A percentile compares a stretch with the other conserved stretches of the same genome.
Conservation (phyloP, 1,284 basidiomycete species). For the Cerrena zonata region DNA sequence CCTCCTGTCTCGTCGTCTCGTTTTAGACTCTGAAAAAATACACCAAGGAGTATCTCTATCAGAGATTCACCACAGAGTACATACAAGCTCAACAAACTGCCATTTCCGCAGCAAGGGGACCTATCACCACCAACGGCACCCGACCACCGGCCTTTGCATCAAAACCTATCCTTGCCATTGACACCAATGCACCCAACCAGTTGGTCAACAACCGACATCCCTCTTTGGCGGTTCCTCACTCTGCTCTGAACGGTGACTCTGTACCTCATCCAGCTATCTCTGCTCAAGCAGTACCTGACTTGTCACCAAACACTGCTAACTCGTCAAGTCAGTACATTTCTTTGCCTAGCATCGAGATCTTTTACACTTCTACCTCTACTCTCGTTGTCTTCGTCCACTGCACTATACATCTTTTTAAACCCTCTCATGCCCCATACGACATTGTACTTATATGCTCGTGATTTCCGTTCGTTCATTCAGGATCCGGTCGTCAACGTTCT, state of each 20-base stretch:
- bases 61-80: constrained; percentile 65
- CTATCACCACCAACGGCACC: constrained; percentile 17
- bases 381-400: neutral
- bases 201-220: constrained; percentile 28
- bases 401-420: neutral
- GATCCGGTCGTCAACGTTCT: constrained; percentile 48
- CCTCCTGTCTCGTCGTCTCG: neutral
- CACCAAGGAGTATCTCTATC: constrained; percentile 75
- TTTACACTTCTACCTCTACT: neutral
- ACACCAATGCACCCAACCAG: constrained; percentile 51
- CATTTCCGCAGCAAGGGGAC: constrained; percentile 34
- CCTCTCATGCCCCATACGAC: too few species aligned
- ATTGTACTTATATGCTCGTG: constrained; percentile 11
- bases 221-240: constrained; percentile 11
- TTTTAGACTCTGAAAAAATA: constrained; percentile 72
- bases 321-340: constrained; percentile 26
- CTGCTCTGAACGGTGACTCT: constrained; percentile 13
- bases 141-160: constrained; percentile 38
- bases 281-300: constrained; percentile 14
- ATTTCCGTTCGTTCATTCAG: constrained; percentile 18
- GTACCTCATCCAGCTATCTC: neutral
- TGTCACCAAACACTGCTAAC: constrained; percentile 27
- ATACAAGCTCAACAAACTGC: constrained; percentile 42
- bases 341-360: constrained; percentile 1
- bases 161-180: constrained; percentile 65